Evolutionary conservation across 2,329 filamentous ascomycete species (phyloP).

Genomic region (Chaetomium strumarium): DNA sequence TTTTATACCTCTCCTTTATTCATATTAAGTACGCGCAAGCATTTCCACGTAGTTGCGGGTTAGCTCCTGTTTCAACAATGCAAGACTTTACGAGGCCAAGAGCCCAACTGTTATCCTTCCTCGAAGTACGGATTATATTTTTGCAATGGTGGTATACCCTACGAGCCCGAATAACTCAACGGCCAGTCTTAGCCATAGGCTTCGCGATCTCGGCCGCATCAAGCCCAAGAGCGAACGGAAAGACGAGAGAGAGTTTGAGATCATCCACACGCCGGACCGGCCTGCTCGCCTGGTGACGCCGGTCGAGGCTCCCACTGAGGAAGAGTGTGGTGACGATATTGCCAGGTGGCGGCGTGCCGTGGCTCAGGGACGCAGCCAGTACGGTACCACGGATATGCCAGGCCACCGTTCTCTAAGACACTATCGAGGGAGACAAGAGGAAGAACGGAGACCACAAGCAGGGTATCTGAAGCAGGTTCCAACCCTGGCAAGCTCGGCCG

Average conservation of each 20-base stretch:
- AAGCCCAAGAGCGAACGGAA: conserved; percentile 6
- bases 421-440: neutral
- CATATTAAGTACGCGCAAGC: neutral
- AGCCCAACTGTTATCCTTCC: neutral
- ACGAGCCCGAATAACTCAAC: neutral
- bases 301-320: conserved; percentile 25
- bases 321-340: conserved; percentile 26
- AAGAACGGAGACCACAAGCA: neutral
- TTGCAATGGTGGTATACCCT: neutral
- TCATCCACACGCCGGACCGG: conserved; percentile 25
- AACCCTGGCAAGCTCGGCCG: neutral
- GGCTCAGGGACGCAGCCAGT: neutral
- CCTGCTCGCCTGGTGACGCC: conserved; percentile 17
- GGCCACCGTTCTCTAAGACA: neutral
- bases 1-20: neutral
- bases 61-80: neutral
- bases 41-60: neutral
- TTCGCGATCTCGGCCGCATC: conserved; percentile 15
- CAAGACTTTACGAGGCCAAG: neutral
- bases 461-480: neutral
- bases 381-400: neutral
- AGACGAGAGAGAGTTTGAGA: conserved; percentile 2
- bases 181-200: conserved; percentile 14
- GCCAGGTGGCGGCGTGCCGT: conserved; percentile 18
- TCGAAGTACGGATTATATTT: neutral